These are phyloP conservation scores for Rhododendron ferrugineum DNA, from an alignment of 148 eudicot species.

Conservation along the genomic window DNA sequence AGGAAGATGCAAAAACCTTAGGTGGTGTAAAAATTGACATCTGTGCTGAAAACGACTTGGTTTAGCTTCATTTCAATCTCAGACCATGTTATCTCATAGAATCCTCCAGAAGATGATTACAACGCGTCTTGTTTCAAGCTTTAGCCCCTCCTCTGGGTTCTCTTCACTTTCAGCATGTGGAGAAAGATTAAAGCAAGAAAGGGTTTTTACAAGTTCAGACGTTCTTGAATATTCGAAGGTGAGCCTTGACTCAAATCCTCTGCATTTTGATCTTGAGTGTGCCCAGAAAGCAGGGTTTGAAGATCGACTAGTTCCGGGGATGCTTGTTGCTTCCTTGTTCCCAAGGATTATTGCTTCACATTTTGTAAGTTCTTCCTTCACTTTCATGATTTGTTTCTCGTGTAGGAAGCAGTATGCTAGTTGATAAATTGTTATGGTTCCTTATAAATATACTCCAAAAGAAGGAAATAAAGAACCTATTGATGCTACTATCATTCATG, in stretches of 20 bases:
- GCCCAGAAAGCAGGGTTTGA: constrained; percentile 63
- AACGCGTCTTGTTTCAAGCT: constrained; percentile 23
- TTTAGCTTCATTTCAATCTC: neutral
- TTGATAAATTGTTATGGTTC: neutral
- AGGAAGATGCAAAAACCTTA: neutral
- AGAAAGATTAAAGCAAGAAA: constrained; percentile 39
- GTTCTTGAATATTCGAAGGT: constrained; percentile 57
- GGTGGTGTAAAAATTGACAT: neutral
- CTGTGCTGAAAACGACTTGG: neutral
- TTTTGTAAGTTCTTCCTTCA: constrained; percentile 53
- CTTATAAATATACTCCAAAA: neutral
- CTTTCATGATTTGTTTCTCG: neutral
- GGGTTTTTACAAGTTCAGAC: constrained; percentile 46
- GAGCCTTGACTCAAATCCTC: constrained; percentile 60
- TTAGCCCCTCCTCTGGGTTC: constrained; percentile 19
- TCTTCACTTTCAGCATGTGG: constrained; percentile 36
- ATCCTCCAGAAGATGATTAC: constrained; percentile 12
- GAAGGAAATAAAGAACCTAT: neutral
- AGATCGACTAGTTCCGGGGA: constrained; percentile 62
- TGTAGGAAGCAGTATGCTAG: too few relatives aligned
- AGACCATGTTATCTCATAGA: neutral
- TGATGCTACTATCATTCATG: neutral
- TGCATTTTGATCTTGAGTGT: constrained; percentile 56
- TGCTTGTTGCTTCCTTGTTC: constrained; percentile 79
- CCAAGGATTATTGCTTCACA: constrained; percentile 71